phyloP scores from a whole-genome alignment of 345 rosid species.

The Arabidopsis arenosa region DNA sequence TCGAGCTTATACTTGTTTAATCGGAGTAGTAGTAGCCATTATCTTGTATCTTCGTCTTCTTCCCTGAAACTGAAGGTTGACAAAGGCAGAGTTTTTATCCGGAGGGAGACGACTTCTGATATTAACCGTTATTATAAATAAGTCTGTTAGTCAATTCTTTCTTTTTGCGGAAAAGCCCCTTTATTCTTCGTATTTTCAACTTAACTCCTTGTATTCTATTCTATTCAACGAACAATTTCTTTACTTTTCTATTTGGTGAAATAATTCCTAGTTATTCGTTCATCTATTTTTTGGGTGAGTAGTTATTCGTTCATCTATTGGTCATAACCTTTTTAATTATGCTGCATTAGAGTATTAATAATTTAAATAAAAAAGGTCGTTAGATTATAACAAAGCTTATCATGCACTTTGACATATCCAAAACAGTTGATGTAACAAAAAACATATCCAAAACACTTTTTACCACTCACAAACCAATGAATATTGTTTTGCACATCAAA shows the following conservation, averaged over 20 bases:
- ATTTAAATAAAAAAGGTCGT: background rate
- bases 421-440: background rate
- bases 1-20: constrained; percentile 11
- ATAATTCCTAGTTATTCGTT: background rate
- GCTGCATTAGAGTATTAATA: constrained; percentile 1
- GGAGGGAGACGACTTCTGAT: background rate
- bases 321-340: background rate
- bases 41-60: constrained; percentile 17
- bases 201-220: constrained; percentile 1
- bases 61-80: constrained; percentile 15
- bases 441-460: no score
- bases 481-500: constrained; percentile 18
- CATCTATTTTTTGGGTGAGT: background rate
- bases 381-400: background rate
- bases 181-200: constrained; percentile 13
- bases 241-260: background rate
- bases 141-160: constrained; percentile 14
- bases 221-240: background rate
- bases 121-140: background rate
- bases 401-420: constrained; percentile 19
- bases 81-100: constrained; percentile 4
- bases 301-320: no score
- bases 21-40: constrained; percentile 38
- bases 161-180: background rate
- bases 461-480: constrained; percentile 27